These are phyloP conservation scores for Chaetomiaceae sp. DNA, from an alignment of 2,329 filamentous ascomycete species.

Conservation along the genomic window DNA sequence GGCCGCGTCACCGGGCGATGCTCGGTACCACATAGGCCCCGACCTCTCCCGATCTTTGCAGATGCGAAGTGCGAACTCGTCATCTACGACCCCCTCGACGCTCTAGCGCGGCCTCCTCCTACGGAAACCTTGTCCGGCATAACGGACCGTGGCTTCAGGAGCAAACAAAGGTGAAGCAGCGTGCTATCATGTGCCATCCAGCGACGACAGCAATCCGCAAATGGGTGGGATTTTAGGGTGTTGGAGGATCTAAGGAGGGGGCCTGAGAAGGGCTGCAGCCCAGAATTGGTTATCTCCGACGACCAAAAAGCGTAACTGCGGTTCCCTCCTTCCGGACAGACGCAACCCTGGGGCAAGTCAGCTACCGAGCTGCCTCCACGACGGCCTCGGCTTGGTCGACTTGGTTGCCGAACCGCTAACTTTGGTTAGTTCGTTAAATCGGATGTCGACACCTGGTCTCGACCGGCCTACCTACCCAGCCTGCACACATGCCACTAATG, in stretches of 20 bases:
- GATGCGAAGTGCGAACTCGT: background rate
- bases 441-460: background rate
- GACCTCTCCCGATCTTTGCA: background rate
- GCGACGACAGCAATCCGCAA: no score
- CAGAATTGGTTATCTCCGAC: background rate
- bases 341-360: background rate
- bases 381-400: background rate
- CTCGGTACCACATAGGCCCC: background rate
- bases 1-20: background rate
- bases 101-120: background rate
- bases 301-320: background rate
- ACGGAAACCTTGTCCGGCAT: background rate
- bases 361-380: background rate
- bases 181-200: background rate
- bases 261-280: background rate
- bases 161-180: background rate
- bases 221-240: background rate
- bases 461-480: background rate
- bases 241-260: background rate
- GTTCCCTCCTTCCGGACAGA: background rate
- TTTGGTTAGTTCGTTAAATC: background rate
- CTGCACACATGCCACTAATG: background rate
- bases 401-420: background rate
- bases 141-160: background rate
- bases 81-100: background rate